Evolutionary conservation across 306 rosid genomes (phyloP).

Genomic region (Vachellia collinsii): DNA sequence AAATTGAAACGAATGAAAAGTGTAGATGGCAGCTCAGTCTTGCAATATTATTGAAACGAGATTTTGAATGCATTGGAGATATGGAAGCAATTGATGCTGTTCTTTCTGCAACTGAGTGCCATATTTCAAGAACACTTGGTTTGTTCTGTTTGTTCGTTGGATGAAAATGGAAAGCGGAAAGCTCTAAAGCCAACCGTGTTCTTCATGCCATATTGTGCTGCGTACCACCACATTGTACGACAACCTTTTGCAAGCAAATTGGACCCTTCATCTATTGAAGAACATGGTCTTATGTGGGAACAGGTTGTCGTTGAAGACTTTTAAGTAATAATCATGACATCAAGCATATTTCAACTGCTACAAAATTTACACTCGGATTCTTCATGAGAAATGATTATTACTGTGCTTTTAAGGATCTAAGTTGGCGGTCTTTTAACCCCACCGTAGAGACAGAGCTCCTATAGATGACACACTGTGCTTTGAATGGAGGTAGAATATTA

Average conservation of each 20-base stretch:
- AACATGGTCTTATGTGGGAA: too few species aligned
- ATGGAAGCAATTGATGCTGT: slow-evolving; percentile 74
- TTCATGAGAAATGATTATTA: too few species aligned
- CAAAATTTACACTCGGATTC: too few species aligned
- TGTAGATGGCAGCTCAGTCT: slow-evolving; percentile 63
- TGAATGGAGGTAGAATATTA: too few species aligned
- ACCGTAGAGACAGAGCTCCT: too few species aligned
- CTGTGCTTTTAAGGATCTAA: too few species aligned
- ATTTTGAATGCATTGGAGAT: slow-evolving; percentile 58
- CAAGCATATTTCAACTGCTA: too few species aligned
- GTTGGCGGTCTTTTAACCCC: too few species aligned
- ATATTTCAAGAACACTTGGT: slow-evolving; percentile 59
- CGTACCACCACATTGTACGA: slow-evolving; percentile 67
- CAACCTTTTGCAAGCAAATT: slow-evolving; percentile 73
- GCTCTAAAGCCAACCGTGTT: slow-evolving; percentile 60
- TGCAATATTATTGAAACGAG: too few species aligned
- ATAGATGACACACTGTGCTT: too few species aligned
- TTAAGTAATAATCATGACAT: too few species aligned
- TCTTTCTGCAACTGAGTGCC: slow-evolving; percentile 65
- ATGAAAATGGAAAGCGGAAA: slow-evolving; percentile 69
- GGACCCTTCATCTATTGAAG: slow-evolving; percentile 46
- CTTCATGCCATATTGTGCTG: slow-evolving; percentile 93
- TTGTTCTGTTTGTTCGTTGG: slow-evolving; percentile 61
- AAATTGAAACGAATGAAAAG: slow-evolving; percentile 63
- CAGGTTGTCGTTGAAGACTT: too few species aligned